These are phyloP conservation scores for Trypanosoma cruzi DNA, from an alignment of 208 protist species.

Conservation along the genomic window DNA sequence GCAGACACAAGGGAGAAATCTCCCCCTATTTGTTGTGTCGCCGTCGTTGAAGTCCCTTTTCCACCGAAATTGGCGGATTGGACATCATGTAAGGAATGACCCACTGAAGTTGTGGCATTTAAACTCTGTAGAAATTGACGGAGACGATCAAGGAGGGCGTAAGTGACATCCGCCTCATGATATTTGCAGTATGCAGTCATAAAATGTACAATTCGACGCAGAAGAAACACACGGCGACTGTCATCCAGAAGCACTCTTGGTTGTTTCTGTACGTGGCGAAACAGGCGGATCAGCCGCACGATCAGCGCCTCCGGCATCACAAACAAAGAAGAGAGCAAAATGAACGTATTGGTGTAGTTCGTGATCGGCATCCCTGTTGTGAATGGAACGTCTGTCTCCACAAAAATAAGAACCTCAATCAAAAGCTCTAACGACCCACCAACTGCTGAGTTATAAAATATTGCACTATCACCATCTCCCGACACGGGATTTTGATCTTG, in stretches of 20 bases:
- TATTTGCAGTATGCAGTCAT: constrained; percentile 59
- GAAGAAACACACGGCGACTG: constrained; percentile 47
- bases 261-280: constrained; percentile 46
- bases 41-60: neutral
- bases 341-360: constrained; percentile 73
- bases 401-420: constrained; percentile 58
- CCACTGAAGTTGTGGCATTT: neutral
- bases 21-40: neutral
- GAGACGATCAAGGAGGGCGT: constrained; percentile 44
- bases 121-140: constrained; percentile 34
- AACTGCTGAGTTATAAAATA: constrained; percentile 13
- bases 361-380: constrained; percentile 44
- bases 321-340: constrained; percentile 62
- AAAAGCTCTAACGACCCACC: constrained; percentile 65
- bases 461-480: neutral
- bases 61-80: neutral
- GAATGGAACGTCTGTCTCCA: constrained; percentile 58
- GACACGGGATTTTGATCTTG: neutral
- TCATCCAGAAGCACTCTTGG: constrained; percentile 1
- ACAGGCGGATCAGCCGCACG: constrained; percentile 62
- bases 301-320: constrained; percentile 57
- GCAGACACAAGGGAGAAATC: neutral
- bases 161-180: constrained; percentile 61
- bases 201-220: constrained; percentile 53
- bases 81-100: neutral